Conservation (phyloP, 1,139 yeast species). For the Blastobotrys apis region DNA sequence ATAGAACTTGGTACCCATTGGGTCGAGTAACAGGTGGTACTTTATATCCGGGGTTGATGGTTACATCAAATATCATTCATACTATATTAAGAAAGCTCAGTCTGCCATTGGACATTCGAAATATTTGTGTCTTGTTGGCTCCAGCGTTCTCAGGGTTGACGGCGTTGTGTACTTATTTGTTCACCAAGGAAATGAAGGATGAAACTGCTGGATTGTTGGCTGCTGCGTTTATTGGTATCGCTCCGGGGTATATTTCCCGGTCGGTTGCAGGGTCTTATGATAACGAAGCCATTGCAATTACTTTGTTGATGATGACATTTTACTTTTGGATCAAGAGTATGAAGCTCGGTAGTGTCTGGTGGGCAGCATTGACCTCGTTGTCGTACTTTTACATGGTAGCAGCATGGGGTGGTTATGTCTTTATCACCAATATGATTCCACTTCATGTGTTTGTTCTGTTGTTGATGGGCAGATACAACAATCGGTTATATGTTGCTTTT, state of each 20-base stretch:
- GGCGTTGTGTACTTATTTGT: slow-evolving; percentile 84
- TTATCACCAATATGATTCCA: slow-evolving; percentile 96
- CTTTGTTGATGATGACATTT: slow-evolving; percentile 90
- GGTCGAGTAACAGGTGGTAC: slow-evolving; percentile 99
- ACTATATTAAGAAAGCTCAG: slow-evolving; percentile 51
- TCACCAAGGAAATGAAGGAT: slow-evolving; percentile 88
- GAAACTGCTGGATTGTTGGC: slow-evolving; percentile 86
- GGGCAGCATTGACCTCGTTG: slow-evolving; percentile 79
- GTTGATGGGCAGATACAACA: slow-evolving; percentile 90
- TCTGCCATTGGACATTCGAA: slow-evolving; percentile 87
- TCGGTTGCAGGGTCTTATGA: slow-evolving; percentile 99
- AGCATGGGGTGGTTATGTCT: slow-evolving; percentile 99
- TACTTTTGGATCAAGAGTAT: slow-evolving; percentile 93
- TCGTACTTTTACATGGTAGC: slow-evolving; percentile 98
- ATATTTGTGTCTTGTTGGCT: slow-evolving; percentile 91
- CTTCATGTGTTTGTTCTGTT: slow-evolving; percentile 87
- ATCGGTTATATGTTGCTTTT: slow-evolving; percentile 81
- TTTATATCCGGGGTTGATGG: slow-evolving; percentile 96
- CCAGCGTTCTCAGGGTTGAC: slow-evolving; percentile 96
- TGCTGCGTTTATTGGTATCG: slow-evolving; percentile 94
- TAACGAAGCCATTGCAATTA: slow-evolving; percentile 98
- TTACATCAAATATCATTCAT: slow-evolving; percentile 88
- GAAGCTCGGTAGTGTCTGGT: slow-evolving; percentile 83
- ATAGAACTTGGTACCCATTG: slow-evolving; percentile 97
- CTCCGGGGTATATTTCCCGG: slow-evolving; percentile 97